Percentiles rank a stretch among this genome's conserved stretches.
These are phyloP conservation scores for Aspergillus carlsbadensis DNA, from an alignment of 495 filamentous ascomycete genomes.

Conservation along the genomic window DNA sequence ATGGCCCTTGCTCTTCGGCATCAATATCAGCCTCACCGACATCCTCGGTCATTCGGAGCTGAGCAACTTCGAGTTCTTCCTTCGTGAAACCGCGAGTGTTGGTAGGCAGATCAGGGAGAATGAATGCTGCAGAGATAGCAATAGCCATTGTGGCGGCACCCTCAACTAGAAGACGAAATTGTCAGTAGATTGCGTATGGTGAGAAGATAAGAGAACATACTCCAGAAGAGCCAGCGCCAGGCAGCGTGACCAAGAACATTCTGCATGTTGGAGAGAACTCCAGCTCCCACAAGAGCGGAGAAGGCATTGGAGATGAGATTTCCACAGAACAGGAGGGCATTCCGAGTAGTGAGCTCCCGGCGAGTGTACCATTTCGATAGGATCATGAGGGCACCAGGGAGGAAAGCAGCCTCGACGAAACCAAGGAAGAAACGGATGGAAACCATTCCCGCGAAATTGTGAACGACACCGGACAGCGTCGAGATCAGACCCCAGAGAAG, in stretches of 20 bases:
- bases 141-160: constrained; percentile 33
- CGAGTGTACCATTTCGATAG: constrained; percentile 50
- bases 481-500: constrained; percentile 74
- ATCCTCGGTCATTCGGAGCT: constrained; percentile 72
- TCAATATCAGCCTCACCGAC: constrained; percentile 71
- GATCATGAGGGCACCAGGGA: constrained; percentile 34
- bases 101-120: constrained; percentile 72
- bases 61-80: constrained; percentile 64
- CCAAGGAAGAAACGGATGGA: constrained; percentile 71
- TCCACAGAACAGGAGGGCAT: constrained; percentile 45
- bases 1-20: constrained; percentile 58
- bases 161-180: constrained; percentile 19
- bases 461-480: constrained; percentile 55
- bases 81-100: constrained; percentile 69
- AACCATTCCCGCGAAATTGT: constrained; percentile 60
- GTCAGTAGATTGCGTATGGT: background rate
- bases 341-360: constrained; percentile 41
- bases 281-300: constrained; percentile 56
- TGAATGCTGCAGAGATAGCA: constrained; percentile 47
- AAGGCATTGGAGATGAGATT: constrained; percentile 60
- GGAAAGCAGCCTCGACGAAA: constrained; percentile 52
- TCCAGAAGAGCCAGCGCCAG: constrained; percentile 68
- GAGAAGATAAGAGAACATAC: background rate
- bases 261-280: constrained; percentile 44
- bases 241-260: constrained; percentile 45